Evolutionary conservation across 2,329 filamentous ascomycete genomes (phyloP).

Genomic region (Cadophora sp.): DNA sequence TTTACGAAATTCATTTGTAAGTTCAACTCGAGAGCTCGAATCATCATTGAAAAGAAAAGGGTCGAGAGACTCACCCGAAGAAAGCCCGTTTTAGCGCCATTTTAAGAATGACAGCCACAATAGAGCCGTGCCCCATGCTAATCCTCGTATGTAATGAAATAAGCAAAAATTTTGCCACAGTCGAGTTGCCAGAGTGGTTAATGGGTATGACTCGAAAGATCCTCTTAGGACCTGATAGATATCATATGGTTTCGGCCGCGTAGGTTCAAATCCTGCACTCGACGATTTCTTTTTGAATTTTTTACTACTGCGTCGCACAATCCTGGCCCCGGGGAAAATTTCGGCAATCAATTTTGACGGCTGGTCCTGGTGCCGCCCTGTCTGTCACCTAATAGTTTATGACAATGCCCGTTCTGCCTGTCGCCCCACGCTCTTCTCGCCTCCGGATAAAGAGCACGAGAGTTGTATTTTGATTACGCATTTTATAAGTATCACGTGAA

Average conservation of each 20-base stretch:
- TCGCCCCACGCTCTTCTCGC: too few relatives aligned
- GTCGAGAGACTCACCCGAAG: background rate
- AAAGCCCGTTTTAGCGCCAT: background rate
- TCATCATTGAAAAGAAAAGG: background rate
- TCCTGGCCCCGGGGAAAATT: too few relatives aligned
- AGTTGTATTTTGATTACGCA: too few relatives aligned
- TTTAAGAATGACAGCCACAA: background rate
- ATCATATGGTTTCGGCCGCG: slow-evolving; percentile 46
- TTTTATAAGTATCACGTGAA: too few relatives aligned
- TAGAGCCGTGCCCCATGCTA: background rate
- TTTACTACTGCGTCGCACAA: too few relatives aligned
- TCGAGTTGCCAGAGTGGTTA: slow-evolving; percentile 45
- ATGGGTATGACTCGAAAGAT: slow-evolving; percentile 45
- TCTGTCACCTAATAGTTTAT: too few relatives aligned
- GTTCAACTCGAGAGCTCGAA: background rate
- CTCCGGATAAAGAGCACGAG: too few relatives aligned
- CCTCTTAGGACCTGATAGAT: slow-evolving; percentile 30
- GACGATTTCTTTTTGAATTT: slow-evolving; percentile 27
- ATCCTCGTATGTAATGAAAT: background rate
- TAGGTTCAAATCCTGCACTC: slow-evolving; percentile 46
- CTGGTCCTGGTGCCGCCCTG: too few relatives aligned
- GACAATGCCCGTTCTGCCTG: too few relatives aligned
- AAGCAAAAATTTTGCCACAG: slow-evolving; percentile 13
- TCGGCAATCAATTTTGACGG: too few relatives aligned
- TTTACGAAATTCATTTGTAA: too few relatives aligned